Evolutionary conservation across 495 filamentous ascomycete genomes (phyloP).

Genomic region (Penicillium paradoxum): DNA sequence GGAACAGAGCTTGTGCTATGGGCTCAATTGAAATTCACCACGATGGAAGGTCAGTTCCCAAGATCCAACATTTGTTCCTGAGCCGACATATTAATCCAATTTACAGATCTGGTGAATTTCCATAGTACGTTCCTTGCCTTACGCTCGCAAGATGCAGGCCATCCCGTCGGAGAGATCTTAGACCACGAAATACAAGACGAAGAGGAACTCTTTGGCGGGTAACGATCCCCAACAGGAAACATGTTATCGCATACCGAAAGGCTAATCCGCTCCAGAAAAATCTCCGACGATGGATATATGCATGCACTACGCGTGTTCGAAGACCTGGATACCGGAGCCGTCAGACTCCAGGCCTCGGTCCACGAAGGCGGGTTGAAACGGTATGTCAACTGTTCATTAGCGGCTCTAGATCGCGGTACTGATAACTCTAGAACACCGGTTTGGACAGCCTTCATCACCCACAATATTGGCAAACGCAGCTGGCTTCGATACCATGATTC

Average conservation of each 20-base stretch:
- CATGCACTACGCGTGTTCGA: conserved; percentile 70
- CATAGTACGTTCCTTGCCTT: conserved; percentile 71
- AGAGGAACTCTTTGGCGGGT: conserved; percentile 66
- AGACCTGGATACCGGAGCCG: conserved; percentile 57
- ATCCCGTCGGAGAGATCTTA: conserved; percentile 43
- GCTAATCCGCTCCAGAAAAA: conserved; percentile 48
- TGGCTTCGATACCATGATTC: conserved; percentile 53
- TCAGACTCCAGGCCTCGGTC: conserved; percentile 53
- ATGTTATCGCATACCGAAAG: background rate
- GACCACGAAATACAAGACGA: conserved; percentile 63
- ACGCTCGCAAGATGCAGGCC: conserved; percentile 60
- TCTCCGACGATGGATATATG: conserved; percentile 62
- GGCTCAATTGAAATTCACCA: conserved; percentile 53
- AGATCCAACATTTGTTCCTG: no score
- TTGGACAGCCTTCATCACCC: conserved; percentile 74
- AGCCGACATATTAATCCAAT: no score
- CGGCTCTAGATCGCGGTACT: background rate
- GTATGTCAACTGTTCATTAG: conserved; percentile 18
- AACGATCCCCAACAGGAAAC: conserved; percentile 4
- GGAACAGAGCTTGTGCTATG: conserved; percentile 46
- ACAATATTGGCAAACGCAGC: conserved; percentile 47
- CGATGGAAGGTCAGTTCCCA: conserved; percentile 49
- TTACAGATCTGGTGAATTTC: conserved; percentile 67
- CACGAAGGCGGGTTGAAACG: conserved; percentile 37
- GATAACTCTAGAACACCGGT: conserved; percentile 46